Base-by-base conservation (phyloP, 177 flowering plant genomes). In the Vitis hybrid region DNA sequence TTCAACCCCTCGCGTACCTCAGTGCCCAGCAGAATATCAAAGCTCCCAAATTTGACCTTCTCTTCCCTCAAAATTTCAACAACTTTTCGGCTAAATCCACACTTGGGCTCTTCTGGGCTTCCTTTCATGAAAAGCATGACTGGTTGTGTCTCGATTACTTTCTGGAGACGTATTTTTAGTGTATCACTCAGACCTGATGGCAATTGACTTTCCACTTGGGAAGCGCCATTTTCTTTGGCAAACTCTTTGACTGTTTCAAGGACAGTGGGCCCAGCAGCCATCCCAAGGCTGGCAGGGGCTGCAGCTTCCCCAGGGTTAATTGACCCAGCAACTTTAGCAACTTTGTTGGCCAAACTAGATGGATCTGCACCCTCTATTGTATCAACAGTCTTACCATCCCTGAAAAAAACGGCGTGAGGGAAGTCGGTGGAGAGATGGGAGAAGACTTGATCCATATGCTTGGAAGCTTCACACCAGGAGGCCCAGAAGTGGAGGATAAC, bases 71-170 rank as follows among this genome's bases (percentile, higher is more conserved):
- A 81, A 63, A 92, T 83, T 18, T 85, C 86, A 51, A 95, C 92
- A 22, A 91, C 92, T 75, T 91, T 89, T 61, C 70, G 78, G 78
- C 98, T 93, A 80, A 95, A 95, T 2, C 99, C 98, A 72, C 99
- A 95, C 72, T 79, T 75, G 15, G 99, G 99, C 49, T 83, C 78
- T 71, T 89, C 90, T 48, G 94, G 89, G 70, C 52, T 90, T 61
- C 99, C 99, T 88, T 95, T 95, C 97, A 95, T 93, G 81, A 95
- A 93, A 11, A 95, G 87, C 89, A 93, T 88, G 19, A 95, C 75
- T 5, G 87, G 83, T 20, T 90, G 90, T 66, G 97, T 91, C 49
- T 81, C 71, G 16, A 88, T 77, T 15, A 95, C 85, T 77, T 82
- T 74, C 73, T 89, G 82, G 66, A 95, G 74, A n/a, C 78, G 81